Evolutionary conservation across 371 early-diverging fungal species (phyloP), one percentile per base, ranked within the genome.

Genomic region (Coemansia sp.): DNA sequence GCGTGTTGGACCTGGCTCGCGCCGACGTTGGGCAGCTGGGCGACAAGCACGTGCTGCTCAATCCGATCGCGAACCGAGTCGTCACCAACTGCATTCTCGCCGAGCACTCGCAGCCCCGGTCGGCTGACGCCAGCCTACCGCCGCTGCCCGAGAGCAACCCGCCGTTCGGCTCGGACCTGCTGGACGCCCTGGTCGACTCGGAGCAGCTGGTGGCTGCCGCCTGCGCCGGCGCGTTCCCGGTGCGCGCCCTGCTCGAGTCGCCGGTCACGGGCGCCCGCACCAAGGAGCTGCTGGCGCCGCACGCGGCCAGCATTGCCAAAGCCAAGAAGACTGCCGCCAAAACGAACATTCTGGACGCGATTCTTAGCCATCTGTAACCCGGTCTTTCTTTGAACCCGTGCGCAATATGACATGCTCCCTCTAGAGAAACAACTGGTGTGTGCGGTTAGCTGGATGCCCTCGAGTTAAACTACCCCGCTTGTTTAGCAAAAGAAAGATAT

Each of bases 241-340:
- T 79, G 30, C 70, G 77, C 32, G 67, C 61, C 26, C 67, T 79
- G 65, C 66, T 79, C 7, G 79, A 79, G 53, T 64, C 76, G 41
- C 68, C 75, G 9, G 59, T 52, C 5, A 79, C 79, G 0, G 59
- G 53, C 30, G 54, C 41, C 42, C 52, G 63, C 34, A 39, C 70
- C 2, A 51, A 53, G 56, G 14, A 50, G 61, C 58, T 68, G n/a
- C 71, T 79, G 26, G 34, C 30, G n/a, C 68, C 63, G 20, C 53
- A 62, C 13, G 20, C 14, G 10, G 35, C 34, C 4, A 47, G 63
- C 40, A 63, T 63, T 39, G 41, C 49, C n/a, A 26, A 26, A 26
- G 26, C 26, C 26, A 26, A 26, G 26, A 26, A 26, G 26, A 26
- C 26, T 26, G 26, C 26, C 26, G 26, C 26, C 26, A 26, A 26